Base-by-base conservation (phyloP, 169 alveolate genomes). In the Cryptosporidium sp. region DNA sequence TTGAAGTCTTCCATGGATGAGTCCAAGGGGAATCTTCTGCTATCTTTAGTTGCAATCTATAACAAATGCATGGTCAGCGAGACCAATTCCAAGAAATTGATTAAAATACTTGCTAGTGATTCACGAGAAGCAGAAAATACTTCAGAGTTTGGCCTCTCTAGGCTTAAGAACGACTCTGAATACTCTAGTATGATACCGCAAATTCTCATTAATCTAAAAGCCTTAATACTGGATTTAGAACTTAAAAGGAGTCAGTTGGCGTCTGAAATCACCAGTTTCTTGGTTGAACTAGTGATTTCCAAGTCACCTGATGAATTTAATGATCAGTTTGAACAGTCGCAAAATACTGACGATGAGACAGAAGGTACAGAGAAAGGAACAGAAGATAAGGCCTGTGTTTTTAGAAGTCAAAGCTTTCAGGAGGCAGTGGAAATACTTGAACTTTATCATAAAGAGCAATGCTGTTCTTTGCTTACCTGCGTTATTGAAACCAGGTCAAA, bases 11-110 rank as follows among this genome's bases (percentile, higher is more conserved):
- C 55, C 5, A 62, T 80, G 48, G 48, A 29, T 35, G 41, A 61
- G 9, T 80, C 80, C 41, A 61, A 50, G 16, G 69, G 45, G 23
- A 70, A 65, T 62, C 26, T 80, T 18, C 33, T 80, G 23, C 16
- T 41, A 12, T 80, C 89, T 14, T 21, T 80, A 8, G 73, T 62
- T 8, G 59, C 69, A n/a, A 62, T 80, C 1, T 80, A 80, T 14
- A 61, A 80, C 3, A 80, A 80, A 31, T 80, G 89, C 23, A 23
- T 80, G 45, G 67, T 21, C 12, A 65, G 80, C 39, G 89, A 80
- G 35, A n/a, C 74, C 7, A 80, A 80, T 21, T 80, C 89, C 10
- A 80, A 29, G 33, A 80, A 41, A 39, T 39, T 80, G 18, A 80
- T 80, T 37, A 33, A 39, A 41, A 80, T 80, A 2, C 43, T 80